Evolutionary conservation across 1,284 basidiomycete genomes (phyloP), one percentile per base, ranked within the genome.

Genomic region (Moesziomyces parantarcticus): DNA sequence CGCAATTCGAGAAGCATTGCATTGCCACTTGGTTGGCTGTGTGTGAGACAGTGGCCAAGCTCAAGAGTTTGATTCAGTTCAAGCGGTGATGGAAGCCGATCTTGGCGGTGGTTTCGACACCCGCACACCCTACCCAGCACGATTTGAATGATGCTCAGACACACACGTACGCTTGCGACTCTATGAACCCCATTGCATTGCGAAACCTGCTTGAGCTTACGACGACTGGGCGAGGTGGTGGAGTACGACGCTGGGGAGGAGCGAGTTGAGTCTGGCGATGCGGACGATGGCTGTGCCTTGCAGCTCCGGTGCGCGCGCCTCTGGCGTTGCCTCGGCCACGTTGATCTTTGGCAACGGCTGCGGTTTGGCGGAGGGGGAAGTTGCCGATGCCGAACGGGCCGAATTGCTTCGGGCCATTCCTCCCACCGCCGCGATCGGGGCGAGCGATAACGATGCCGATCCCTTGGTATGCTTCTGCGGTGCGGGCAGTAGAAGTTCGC

Each of bases 181-280:
- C n/a, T n/a, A n/a, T n/a, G n/a, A n/a, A n/a, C 9, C 26, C 26
- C 26, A 26, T 26, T 26, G 25, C 25, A 26, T 26, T 5, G 4
- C 25, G 25, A 26, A 4, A 26, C 8, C 25, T 4, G 8, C 25
- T n/a, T n/a, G n/a, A n/a, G 25, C 8, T 8, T 26, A 26, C 26
- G 5, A 9, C 26, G 26, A 7, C 26, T 26, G 26, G 9, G 6
- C 26, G 26, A 26, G 29, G 9, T 43, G 20, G 42, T 21, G 42
- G 7, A 10, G 42, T 14, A 29, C 26, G 2, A 50, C 32, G n/a
- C 36, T 7, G 14, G 34, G 51, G 10, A 78, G 58, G 8, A 78
- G 46, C 23, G 63, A 68, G 42, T 78, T 78, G 25, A 76, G 60
- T 2, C 61, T 20, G 20, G 55, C 58, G 11, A 73, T 46, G 16